Evolutionary conservation across 2,329 filamentous ascomycete genomes (phyloP).

Genomic region (Chalara sp.): DNA sequence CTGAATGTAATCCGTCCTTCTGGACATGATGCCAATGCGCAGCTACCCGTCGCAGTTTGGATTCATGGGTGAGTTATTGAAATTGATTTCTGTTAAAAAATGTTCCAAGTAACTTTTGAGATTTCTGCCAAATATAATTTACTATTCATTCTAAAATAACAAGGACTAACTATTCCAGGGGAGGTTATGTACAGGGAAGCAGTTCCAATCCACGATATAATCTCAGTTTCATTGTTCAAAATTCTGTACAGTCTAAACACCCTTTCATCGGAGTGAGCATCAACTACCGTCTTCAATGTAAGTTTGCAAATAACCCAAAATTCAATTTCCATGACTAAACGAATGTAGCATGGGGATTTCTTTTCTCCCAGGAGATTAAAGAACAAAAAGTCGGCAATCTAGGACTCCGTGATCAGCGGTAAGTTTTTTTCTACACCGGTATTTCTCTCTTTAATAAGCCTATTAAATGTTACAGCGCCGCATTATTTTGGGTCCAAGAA

Average conservation of each 20-base stretch:
- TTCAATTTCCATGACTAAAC: too few species aligned
- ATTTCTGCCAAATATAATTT: too few species aligned
- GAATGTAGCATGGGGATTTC: slow-evolving; percentile 55
- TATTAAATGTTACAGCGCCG: slow-evolving; percentile 18
- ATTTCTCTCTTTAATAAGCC: too few species aligned
- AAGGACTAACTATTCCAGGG: background rate
- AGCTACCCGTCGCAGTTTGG: slow-evolving; percentile 47
- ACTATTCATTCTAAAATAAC: too few species aligned
- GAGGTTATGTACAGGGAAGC: slow-evolving; percentile 28
- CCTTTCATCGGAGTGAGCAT: slow-evolving; percentile 39
- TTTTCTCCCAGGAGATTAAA: slow-evolving; percentile 45
- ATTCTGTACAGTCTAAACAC: slow-evolving; percentile 33
- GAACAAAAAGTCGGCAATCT: slow-evolving; percentile 51
- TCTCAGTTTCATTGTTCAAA: slow-evolving; percentile 45
- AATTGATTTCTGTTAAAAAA: too few species aligned
- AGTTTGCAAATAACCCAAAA: too few species aligned
- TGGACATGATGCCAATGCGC: slow-evolving; percentile 24
- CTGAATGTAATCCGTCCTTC: slow-evolving; percentile 30
- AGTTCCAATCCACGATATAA: slow-evolving; percentile 46
- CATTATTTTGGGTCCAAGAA: slow-evolving; percentile 51
- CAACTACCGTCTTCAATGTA: slow-evolving; percentile 33
- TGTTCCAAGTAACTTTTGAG: too few species aligned
- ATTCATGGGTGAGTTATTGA: slow-evolving; percentile 32
- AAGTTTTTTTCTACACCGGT: too few species aligned
- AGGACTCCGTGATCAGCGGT: slow-evolving; percentile 52